Percentiles rank a stretch among this genome's conserved stretches.
Conservation (phyloP, 1,139 yeast species). For the Petasospora fabianii region DNA sequence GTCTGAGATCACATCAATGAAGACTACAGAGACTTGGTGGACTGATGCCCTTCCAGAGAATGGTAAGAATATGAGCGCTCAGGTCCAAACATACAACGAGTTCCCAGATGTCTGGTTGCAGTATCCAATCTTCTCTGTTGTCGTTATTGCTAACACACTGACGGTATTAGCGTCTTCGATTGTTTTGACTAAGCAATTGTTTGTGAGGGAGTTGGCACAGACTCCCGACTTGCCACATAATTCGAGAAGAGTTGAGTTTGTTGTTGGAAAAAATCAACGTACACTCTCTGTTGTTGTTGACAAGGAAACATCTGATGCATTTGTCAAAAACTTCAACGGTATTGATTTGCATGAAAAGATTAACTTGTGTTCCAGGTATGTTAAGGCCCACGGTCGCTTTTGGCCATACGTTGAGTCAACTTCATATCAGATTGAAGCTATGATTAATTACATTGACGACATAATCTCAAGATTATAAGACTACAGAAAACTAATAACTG, state of each 20-base stretch:
- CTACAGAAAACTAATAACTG: neutral
- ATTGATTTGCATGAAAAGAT: conserved; percentile 18
- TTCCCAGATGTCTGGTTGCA: conserved; percentile 42
- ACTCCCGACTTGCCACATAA: conserved; percentile 7
- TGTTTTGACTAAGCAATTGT: conserved; percentile 19
- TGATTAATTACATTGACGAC: conserved; percentile 25
- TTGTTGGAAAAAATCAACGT: conserved; percentile 12
- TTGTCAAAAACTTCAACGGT: conserved; percentile 15
- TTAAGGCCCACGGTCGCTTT: conserved; percentile 25
- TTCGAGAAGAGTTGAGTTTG: conserved; percentile 14
- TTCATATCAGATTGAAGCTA: conserved; percentile 24
- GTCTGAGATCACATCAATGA: conserved; percentile 19
- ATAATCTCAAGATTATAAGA: conserved; percentile 4
- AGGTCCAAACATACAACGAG: conserved; percentile 21
- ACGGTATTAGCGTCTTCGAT: conserved; percentile 24
- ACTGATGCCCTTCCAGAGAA: conserved; percentile 25
- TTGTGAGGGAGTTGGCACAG: conserved; percentile 10
- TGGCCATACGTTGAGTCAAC: conserved; percentile 27
- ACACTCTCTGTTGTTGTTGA: conserved; percentile 14
- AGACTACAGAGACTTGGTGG: conserved; percentile 30
- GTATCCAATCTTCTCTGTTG: conserved; percentile 33
- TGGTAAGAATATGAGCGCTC: conserved; percentile 22
- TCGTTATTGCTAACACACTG: conserved; percentile 27
- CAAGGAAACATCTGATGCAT: conserved; percentile 3
- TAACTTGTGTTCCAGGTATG: conserved; percentile 21